A percentile compares a stretch with the other conserved stretches of the same genome.
phyloP scores from a whole-genome alignment of 257 asterid genomes.

The Solanum virginianum region DNA sequence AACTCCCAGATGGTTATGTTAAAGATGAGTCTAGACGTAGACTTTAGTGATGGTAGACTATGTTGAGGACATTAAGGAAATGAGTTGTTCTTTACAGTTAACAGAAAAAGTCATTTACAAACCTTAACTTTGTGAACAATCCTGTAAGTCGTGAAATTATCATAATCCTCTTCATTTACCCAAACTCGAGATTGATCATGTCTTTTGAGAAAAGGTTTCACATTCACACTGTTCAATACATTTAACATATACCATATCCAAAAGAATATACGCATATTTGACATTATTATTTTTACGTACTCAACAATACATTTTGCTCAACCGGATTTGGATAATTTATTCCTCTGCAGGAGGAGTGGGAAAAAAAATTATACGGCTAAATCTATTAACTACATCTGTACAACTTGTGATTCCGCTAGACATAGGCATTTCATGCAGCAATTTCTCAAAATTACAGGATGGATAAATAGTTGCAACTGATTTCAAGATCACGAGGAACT shows the following conservation, averaged over 20 bases:
- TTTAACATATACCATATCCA: not conserved
- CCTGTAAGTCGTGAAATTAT: too few relatives aligned
- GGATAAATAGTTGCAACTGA: not conserved
- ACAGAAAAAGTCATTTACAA: too few relatives aligned
- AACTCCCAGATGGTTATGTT: not conserved
- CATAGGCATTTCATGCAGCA: not conserved
- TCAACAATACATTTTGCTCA: not conserved
- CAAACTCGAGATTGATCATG: not conserved
- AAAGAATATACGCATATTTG: not conserved
- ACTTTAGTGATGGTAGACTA: not conserved
- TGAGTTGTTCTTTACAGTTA: too few relatives aligned
- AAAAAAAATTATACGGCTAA: not conserved
- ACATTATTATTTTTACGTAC: not conserved
- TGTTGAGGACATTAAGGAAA: not conserved
- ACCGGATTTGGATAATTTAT: not conserved
- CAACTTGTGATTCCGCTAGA: not conserved
- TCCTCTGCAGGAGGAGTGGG: not conserved
- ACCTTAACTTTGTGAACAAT: too few relatives aligned
- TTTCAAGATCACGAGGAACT: slow-evolving; percentile 18
- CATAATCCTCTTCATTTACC: too few relatives aligned
- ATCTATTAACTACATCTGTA: not conserved
- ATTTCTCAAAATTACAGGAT: not conserved
- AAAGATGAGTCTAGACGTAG: not conserved
- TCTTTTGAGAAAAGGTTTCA: not conserved
- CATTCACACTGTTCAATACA: not conserved